phyloP scores from a whole-genome alignment of 495 filamentous ascomycete species.

The Hypoxylon trugodes region DNA sequence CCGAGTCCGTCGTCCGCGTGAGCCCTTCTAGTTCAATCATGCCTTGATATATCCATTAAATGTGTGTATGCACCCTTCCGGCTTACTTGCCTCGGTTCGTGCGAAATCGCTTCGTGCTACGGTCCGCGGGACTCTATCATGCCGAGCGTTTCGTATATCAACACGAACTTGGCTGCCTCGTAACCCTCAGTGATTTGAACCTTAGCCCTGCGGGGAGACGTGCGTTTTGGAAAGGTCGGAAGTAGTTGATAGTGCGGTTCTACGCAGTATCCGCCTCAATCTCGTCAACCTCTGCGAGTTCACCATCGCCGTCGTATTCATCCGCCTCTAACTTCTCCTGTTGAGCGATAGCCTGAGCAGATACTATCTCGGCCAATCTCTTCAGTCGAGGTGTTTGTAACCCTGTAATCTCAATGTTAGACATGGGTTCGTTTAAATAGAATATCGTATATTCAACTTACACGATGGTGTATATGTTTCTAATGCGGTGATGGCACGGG shows the following conservation, averaged over 20 bases:
- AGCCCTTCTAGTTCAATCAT: constrained; percentile 47
- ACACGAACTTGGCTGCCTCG: constrained; percentile 2
- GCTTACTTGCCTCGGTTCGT: not conserved
- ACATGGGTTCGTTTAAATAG: not conserved
- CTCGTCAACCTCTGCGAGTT: constrained; percentile 56
- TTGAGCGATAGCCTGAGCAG: constrained; percentile 91
- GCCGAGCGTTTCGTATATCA: not conserved
- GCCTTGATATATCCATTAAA: constrained; percentile 49
- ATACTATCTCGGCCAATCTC: constrained; percentile 96
- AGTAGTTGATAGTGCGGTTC: constrained; percentile 37
- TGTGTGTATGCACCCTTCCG: constrained; percentile 10
- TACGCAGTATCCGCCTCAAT: constrained; percentile 41
- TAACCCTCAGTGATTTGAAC: constrained; percentile 2
- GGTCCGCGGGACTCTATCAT: constrained; percentile 2
- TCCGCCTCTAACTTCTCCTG: constrained; percentile 78
- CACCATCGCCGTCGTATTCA: constrained; percentile 53
- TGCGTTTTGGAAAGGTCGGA: constrained; percentile 23
- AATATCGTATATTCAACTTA: constrained; percentile 55
- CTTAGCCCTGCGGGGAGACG: constrained; percentile 16
- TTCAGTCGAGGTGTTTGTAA: constrained; percentile 95
- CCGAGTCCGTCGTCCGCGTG: constrained; percentile 33
- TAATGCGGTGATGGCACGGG: constrained; percentile 90
- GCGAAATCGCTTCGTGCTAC: not conserved
- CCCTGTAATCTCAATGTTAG: constrained; percentile 62
- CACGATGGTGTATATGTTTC: constrained; percentile 98